Conservation (phyloP, 176 grass and related monocot species). For the Carex parvula region DNA sequence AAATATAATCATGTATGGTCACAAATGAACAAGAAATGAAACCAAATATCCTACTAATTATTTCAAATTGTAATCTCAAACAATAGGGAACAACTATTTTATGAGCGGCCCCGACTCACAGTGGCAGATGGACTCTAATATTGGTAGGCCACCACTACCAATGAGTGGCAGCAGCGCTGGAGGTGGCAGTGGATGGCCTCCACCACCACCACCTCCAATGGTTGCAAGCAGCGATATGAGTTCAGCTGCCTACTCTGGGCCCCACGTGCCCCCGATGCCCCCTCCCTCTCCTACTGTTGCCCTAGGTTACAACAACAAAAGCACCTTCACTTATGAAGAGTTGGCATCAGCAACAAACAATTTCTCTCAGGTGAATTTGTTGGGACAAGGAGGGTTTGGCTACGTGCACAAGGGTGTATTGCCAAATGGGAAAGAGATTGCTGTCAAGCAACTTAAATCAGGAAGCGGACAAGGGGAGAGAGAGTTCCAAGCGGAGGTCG, state of each 20-base stretch:
- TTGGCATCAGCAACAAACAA: constrained; percentile 42
- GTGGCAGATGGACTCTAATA: constrained; percentile 27
- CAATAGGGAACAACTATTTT: constrained; percentile 31
- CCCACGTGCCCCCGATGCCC: constrained; percentile 9
- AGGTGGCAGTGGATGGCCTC: constrained; percentile 19
- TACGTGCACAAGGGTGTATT: constrained; percentile 73
- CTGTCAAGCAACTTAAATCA: constrained; percentile 53
- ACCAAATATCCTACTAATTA: neutral
- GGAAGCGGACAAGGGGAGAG: constrained; percentile 55
- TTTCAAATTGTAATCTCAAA: neutral
- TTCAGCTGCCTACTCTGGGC: constrained; percentile 20
- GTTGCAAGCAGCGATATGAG: constrained; percentile 23
- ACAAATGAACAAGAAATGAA: neutral
- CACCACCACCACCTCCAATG: neutral
- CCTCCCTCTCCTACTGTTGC: constrained; percentile 29
- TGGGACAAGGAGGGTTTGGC: constrained; percentile 77
- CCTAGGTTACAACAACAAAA: constrained; percentile 37
- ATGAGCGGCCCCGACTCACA: constrained; percentile 33
- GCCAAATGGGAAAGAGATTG: constrained; percentile 41
- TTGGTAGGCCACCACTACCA: constrained; percentile 27
- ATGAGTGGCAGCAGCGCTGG: neutral
- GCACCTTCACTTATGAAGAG: constrained; percentile 63
- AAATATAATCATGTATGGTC: constrained; percentile 9
- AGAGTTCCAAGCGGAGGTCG: constrained; percentile 64
- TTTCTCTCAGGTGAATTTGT: constrained; percentile 53